Percentiles rank a stretch among this genome's conserved stretches.
Evolutionary conservation across 2,329 filamentous ascomycete species (phyloP).

Genomic region (Trichoderma semiorbis): DNA sequence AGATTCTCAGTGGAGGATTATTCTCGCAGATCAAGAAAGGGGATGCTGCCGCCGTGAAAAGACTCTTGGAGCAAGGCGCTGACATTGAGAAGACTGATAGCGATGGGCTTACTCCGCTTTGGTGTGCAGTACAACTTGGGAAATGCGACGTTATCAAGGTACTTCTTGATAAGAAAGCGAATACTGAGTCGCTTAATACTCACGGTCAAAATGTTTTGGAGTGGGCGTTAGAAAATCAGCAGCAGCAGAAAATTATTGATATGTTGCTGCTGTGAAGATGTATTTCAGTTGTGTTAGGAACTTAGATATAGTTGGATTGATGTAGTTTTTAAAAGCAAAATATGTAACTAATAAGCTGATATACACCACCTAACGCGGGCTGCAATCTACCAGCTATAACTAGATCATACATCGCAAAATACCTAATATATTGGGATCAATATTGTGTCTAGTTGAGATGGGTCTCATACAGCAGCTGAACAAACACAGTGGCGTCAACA

Average conservation of each 20-base stretch:
- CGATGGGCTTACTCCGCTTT: not conserved
- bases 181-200: not conserved
- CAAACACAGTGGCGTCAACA: not conserved
- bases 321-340: not conserved
- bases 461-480: not conserved
- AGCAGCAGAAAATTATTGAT: not conserved
- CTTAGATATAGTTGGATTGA: not conserved
- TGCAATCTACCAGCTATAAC: not conserved
- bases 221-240: not conserved
- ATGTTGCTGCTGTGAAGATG: not conserved
- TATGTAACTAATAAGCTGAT: too few species aligned
- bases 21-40: not conserved
- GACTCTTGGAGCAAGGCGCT: not conserved
- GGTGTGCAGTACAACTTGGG: not conserved
- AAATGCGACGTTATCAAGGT: not conserved
- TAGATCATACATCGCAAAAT: not conserved
- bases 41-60: not conserved
- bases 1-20: not conserved
- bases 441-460: not conserved
- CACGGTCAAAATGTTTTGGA: not conserved
- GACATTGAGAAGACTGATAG: not conserved
- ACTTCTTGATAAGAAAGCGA: not conserved
- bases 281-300: not conserved
- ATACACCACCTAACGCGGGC: not conserved
- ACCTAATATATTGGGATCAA: not conserved